Percentiles rank a stretch among this genome's conserved stretches.
phyloP scores from a whole-genome alignment of 2,329 filamentous ascomycete genomes.

The Trichoderma asperellum region DNA sequence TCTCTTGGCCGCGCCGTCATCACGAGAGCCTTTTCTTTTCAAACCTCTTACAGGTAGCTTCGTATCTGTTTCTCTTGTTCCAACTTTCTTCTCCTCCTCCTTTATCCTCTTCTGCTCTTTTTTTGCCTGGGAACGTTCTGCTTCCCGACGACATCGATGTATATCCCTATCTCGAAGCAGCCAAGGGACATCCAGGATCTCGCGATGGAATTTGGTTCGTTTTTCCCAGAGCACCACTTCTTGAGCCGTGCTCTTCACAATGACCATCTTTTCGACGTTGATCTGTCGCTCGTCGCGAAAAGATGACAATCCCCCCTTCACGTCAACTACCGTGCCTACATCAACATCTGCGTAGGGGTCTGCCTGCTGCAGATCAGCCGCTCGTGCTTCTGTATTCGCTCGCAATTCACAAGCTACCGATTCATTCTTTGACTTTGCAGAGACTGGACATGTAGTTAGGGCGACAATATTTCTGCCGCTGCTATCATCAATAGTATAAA shows the following conservation, averaged over 20 bases:
- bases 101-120: conserved; percentile 35
- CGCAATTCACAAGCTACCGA: neutral
- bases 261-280: conserved; percentile 54
- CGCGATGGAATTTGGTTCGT: conserved; percentile 52
- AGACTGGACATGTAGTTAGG: conserved; percentile 24
- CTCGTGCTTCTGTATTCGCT: conserved; percentile 18
- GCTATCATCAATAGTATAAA: conserved; percentile 68
- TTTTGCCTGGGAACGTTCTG: conserved; percentile 43
- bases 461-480: conserved; percentile 62
- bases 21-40: conserved; percentile 3
- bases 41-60: neutral
- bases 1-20: conserved; percentile 27
- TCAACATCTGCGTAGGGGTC: conserved; percentile 44
- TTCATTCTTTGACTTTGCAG: conserved; percentile 1
- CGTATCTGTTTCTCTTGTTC: conserved; percentile 29
- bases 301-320: conserved; percentile 56
- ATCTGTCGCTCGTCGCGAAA: conserved; percentile 58
- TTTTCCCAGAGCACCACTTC: conserved; percentile 66
- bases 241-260: conserved; percentile 55
- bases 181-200: conserved; percentile 60
- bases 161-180: conserved; percentile 54
- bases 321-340: conserved; percentile 59
- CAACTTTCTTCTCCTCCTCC: neutral
- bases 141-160: conserved; percentile 54
- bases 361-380: neutral